Evolutionary conservation across 2,329 filamentous ascomycete genomes (phyloP), one percentile per base, ranked within the genome.

Genomic region (Sporothrix humicola): DNA sequence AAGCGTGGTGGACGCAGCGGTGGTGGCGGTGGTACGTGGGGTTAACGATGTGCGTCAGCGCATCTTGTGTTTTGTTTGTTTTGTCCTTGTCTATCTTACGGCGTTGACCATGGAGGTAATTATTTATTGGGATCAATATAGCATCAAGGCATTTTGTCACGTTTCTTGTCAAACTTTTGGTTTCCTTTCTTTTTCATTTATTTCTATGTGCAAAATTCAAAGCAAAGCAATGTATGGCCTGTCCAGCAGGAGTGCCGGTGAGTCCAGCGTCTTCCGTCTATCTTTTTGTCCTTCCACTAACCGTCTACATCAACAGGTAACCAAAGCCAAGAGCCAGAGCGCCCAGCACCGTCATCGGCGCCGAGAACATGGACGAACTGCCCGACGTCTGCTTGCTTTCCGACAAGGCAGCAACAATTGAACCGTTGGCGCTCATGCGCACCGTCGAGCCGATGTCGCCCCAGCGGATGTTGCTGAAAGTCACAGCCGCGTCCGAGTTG

Each of bases 1-100:
- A 90, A 91, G 79, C 92, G 91, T 80, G 92, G 92, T 68, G 95
- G 95, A 4, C 88, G 95, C 77, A 92, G 93, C 74, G 96, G 94
- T 69, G 92, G 93, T 15, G 89, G 89, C 72, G 95, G 95, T 79
- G 95, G 95, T 2, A 99, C 96, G 9, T 99, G 96, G 96, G 96
- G 93, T 77, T 95, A 85, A 5, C 12, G 9, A 26, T 26, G 23
- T 26, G 3, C 23, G 56, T 6, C 10, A 3, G 10, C 26, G 13
- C 31, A 31, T 48, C 7, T n/a, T 46, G 9, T 23, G 23, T 3
- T 20, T n/a, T 56, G 20, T 0, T 52, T 52, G 52, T 2, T 37
- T 56, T 65, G 2, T 17, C 0, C 17, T 10, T 66, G 9, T 74
- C 10, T 58, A 4, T 37, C 6, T 58, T 61, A 56, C 52, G 52